Conservation (phyloP, 2,329 filamentous ascomycete genomes). For the Trichoderma cornu-damae region DNA sequence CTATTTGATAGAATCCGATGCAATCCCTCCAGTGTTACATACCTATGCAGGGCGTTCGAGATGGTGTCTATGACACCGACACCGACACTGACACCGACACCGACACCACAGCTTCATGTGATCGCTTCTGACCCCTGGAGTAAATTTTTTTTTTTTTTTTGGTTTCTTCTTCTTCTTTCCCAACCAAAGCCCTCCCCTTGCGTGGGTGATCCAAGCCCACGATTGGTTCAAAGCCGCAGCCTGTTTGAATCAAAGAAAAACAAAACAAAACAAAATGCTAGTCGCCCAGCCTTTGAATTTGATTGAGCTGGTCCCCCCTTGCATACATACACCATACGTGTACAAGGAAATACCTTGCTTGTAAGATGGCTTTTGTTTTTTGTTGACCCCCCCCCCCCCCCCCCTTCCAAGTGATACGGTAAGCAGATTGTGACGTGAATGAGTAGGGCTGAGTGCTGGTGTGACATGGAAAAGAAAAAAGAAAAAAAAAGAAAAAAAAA, state of each 20-base stretch:
- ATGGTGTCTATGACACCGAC: not conserved
- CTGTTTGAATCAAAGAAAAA: not conserved
- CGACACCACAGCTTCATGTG: conserved; percentile 4
- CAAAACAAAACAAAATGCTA: not conserved
- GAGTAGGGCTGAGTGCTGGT: conserved; percentile 6
- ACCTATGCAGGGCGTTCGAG: not conserved
- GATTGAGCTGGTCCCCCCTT: not conserved
- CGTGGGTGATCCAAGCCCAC: not conserved
- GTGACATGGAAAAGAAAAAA: not conserved
- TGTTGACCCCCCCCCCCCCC: not conserved
- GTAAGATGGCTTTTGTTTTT: not conserved
- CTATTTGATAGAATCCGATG: not conserved
- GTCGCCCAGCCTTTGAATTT: not conserved
- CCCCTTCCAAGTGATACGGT: not conserved
- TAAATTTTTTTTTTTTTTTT: too few relatives aligned
- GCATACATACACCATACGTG: too few relatives aligned
- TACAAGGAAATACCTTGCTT: not conserved
- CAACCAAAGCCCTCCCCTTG: not conserved
- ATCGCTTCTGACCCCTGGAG: not conserved
- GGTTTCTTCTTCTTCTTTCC: too few relatives aligned
- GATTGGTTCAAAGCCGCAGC: not conserved
- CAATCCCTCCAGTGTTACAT: not conserved
- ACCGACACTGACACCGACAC: not conserved
- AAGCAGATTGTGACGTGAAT: not conserved
- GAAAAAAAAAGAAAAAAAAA: not conserved